Base-by-base conservation (phyloP, 306 rosid species). In the Rosa multiflora region DNA sequence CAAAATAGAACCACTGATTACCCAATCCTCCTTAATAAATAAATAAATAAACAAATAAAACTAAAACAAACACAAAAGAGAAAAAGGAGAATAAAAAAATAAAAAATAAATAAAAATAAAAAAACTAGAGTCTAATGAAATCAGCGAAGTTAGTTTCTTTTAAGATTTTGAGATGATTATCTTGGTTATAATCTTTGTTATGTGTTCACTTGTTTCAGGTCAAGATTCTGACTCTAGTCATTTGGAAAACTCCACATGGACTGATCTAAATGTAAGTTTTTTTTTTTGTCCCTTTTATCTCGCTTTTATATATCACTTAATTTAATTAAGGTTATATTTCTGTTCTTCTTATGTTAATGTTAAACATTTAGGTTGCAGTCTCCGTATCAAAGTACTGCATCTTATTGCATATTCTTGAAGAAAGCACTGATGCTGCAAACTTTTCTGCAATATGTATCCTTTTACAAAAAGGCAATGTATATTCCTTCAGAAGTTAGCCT, bases 361-460 rank as follows among this genome's bases (percentile, higher is more conserved):
- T 72, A 18, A 71, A 44, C 74, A 49, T 77, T 67, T 79, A 88
- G 90, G 92, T 88, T 55, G 85, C 79, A 4, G 88, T 86, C 69
- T 82, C 92, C 1, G 82, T 86, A 56, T 66, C 82, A 59, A 88
- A 88, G 79, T 88, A 80, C 72, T 86, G 90, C 67, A 68, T 86
- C 66, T 64, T 88, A 75, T 77, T 88, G 84, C 88, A 86, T 78
- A 75, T 88, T 40, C 78, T 77, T 46, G 83, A 84, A 69, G 90
- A 85, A 80, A 78, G 88, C 76, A 64, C 66, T 17, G 87, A 84
- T 76, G 92, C 88, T 56, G 77, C 85, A 37, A 80, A 88, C 73
- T 86, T 88, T 76, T 82, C 87, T 35, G 85, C 90, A 42, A 82
- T 88, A 80, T 88, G 92, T 88, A 88, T 88, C 91, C 89, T 82